phyloP scores from a whole-genome alignment of 768 basidiomycete species.

The Termitomyces sp. region DNA sequence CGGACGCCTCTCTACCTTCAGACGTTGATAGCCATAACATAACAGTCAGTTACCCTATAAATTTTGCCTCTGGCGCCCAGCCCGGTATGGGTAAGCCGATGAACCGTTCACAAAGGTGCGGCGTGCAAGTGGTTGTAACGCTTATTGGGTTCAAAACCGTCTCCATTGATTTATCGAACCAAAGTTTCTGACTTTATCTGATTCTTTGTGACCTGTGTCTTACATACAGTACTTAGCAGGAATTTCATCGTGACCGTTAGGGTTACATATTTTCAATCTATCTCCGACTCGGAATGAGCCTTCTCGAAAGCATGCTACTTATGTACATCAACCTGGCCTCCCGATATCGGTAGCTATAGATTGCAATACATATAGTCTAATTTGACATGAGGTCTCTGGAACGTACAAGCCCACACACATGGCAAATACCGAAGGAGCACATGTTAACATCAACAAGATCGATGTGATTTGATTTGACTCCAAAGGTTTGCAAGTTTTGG shows the following conservation, averaged over 20 bases:
- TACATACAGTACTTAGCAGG: background rate
- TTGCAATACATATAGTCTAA: background rate
- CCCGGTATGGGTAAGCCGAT: too few relatives aligned
- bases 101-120: too few relatives aligned
- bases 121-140: too few relatives aligned
- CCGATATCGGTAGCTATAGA: background rate
- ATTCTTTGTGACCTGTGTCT: background rate
- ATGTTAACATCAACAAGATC: background rate
- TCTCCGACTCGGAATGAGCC: conserved; percentile 6
- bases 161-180: too few relatives aligned
- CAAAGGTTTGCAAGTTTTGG: too few relatives aligned
- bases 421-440: conserved; percentile 3
- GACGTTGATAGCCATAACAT: too few relatives aligned
- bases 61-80: too few relatives aligned
- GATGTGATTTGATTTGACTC: background rate
- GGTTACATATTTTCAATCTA: background rate
- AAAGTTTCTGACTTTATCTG: background rate
- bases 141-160: too few relatives aligned
- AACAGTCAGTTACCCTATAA: too few relatives aligned
- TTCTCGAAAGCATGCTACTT: background rate
- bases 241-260: background rate
- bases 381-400: background rate
- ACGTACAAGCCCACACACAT: background rate
- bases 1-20: too few relatives aligned
- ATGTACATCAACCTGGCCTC: background rate